Base-by-base conservation (phyloP, 306 rosid species). In the Cucurbita moschata region DNA sequence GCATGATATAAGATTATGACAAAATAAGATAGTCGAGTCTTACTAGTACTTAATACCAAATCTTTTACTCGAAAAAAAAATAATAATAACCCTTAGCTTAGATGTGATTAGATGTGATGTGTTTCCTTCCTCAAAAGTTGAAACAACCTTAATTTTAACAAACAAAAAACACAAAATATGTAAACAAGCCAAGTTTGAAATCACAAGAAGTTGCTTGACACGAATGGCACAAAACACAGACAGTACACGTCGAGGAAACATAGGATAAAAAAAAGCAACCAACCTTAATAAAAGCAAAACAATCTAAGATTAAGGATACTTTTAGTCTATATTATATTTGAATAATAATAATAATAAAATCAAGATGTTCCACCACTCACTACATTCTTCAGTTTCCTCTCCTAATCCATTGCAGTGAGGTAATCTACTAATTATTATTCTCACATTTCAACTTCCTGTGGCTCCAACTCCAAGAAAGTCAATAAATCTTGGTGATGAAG, bases 401-500 rank as follows among this genome's bases (percentile, higher is more conserved):
- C 52, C 52, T 49, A 13, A 49, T 49, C 15, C 16, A 49, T 43
- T 43, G 3, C 2, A 26, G 26, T 26, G 26, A 26, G 2, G 26
- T 26, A 26, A 26, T 26, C 26, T 26, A 26, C 26, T 26, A 26
- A 30, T 30, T 30, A 30, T 30, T 30, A 30, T 30, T 30, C 35
- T 30, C 35, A 46, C 14, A 46, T 11, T 46, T 30, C 35, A 30
- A 30, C 35, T 50, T 50, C 54, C 14, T 50, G 54, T 50, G 84
- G 93, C 93, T 86, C 99, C 99, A 15, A 95, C 97, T 42, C 99
- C 99, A 55, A 95, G 99, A 79, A 95, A 95, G 65, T 95, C 99
- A 82, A 95, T 84, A 79, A 91, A 95, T 81, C 76, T 82, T 15
- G 96, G 91, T 71, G 84, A 54, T 5, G 61, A 56, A 35, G 64